Evolutionary conservation across 257 asterid genomes (phyloP).

Genomic region (Nicotiana obtusifolia): DNA sequence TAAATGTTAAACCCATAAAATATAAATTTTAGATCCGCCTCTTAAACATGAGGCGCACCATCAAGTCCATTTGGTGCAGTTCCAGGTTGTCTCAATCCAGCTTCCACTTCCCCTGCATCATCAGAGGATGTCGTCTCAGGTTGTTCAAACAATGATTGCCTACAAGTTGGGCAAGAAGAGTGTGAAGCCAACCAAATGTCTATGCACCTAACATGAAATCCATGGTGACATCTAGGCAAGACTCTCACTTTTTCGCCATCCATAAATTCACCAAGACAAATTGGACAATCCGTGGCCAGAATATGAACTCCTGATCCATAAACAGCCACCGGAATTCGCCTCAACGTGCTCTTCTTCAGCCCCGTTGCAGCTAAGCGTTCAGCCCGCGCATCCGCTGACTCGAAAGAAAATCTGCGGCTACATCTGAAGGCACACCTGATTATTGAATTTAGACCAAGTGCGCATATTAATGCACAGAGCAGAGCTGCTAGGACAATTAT

Average conservation of each 20-base stretch:
- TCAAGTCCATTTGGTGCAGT: not conserved
- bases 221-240: slow-evolving; percentile 61
- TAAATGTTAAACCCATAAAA: no score
- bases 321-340: slow-evolving; percentile 53
- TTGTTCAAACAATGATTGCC: slow-evolving; percentile 48
- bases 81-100: not conserved
- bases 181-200: slow-evolving; percentile 69
- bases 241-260: slow-evolving; percentile 72
- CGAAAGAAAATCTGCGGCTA: slow-evolving; percentile 29
- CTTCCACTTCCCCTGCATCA: slow-evolving; percentile 18
- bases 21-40: no score
- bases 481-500: slow-evolving; percentile 64
- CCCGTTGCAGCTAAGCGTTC: slow-evolving; percentile 30
- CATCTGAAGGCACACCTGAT: slow-evolving; percentile 50
- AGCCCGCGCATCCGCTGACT: slow-evolving; percentile 14
- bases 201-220: slow-evolving; percentile 59
- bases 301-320: slow-evolving; percentile 33
- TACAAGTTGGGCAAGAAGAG: slow-evolving; percentile 73
- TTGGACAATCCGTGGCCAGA: slow-evolving; percentile 58
- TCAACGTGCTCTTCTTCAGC: slow-evolving; percentile 40
- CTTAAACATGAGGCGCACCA: no score
- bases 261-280: slow-evolving; percentile 57
- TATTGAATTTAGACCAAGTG: slow-evolving; percentile 57
- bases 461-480: slow-evolving; percentile 59
- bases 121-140: slow-evolving; percentile 7